These are phyloP conservation scores for Aspergillus melleus DNA, from an alignment of 2,329 filamentous ascomycete species.

Conservation along the genomic window DNA sequence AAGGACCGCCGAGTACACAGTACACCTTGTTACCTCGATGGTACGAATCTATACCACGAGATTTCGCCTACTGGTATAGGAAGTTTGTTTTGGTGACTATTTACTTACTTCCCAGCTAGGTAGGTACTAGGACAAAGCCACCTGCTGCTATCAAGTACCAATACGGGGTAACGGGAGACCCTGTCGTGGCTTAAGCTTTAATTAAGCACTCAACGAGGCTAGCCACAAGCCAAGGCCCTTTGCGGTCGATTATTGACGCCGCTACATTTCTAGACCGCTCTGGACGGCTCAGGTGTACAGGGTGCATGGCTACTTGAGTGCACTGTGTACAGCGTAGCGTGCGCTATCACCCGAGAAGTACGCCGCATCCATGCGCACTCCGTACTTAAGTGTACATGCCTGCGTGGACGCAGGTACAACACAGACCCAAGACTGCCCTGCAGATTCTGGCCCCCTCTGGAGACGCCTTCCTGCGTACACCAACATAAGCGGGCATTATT, in stretches of 20 bases:
- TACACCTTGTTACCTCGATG: not conserved
- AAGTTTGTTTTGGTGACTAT: not conserved
- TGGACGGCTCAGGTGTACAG: not conserved
- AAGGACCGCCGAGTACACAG: not conserved
- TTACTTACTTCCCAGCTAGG: not conserved
- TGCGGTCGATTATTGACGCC: not conserved
- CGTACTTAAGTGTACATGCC: not conserved
- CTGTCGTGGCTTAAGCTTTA: slow-evolving; percentile 14
- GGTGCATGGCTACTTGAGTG: not conserved
- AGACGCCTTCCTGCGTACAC: no score
- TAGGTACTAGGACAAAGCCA: no score
- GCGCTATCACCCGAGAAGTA: not conserved
- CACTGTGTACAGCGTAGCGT: not conserved
- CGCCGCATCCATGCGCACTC: not conserved
- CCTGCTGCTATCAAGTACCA: not conserved
- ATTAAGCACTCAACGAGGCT: slow-evolving; percentile 22
- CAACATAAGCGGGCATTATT: no score
- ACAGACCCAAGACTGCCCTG: not conserved
- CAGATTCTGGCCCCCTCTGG: not conserved
- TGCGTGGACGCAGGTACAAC: not conserved
- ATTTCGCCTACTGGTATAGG: not conserved
- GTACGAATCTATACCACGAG: no score
- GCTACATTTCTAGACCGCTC: slow-evolving; percentile 7
- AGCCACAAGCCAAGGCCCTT: slow-evolving; percentile 10
- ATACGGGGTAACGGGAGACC: not conserved